Conservation (phyloP, 768 basidiomycete genomes). For the Tricholoma sp. region DNA sequence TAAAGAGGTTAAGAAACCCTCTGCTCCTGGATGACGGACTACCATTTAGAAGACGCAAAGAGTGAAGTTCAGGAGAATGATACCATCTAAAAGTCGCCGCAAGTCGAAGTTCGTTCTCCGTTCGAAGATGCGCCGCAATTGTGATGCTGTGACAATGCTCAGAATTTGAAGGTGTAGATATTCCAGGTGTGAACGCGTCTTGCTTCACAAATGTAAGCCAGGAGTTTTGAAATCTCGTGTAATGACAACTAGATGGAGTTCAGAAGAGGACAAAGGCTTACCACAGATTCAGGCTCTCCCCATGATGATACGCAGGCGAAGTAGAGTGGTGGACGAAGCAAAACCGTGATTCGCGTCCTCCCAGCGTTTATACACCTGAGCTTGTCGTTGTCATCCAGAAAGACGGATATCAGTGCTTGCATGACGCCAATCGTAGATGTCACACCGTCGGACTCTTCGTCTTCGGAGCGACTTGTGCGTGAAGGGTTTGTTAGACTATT, state of each 20-base stretch:
- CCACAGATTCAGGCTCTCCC: constrained; percentile 96
- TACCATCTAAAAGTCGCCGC: constrained; percentile 65
- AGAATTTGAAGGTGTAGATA: constrained; percentile 93
- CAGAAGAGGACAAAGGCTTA: constrained; percentile 36
- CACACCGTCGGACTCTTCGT: constrained; percentile 56
- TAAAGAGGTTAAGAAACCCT: constrained; percentile 74
- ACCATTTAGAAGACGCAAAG: background rate
- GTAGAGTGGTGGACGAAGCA: constrained; percentile 84
- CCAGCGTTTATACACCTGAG: constrained; percentile 81
- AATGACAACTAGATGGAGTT: background rate
- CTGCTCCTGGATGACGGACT: constrained; percentile 52
- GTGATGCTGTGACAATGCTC: constrained; percentile 81
- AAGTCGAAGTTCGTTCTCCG: constrained; percentile 90
- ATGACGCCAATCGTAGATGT: constrained; percentile 86
- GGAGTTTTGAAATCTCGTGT: background rate
- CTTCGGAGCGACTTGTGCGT: constrained; percentile 42
- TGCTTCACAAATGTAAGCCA: constrained; percentile 47
- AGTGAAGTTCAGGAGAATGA: background rate
- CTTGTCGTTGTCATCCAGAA: constrained; percentile 89
- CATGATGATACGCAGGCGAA: constrained; percentile 88
- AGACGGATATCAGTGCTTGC: constrained; percentile 94
- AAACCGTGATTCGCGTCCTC: constrained; percentile 76
- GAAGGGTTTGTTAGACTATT: background rate
- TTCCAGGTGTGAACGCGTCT: constrained; percentile 92
- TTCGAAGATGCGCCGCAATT: constrained; percentile 83